Conservation (phyloP, 495 filamentous ascomycete species). For the Penicillium verhagenii region DNA sequence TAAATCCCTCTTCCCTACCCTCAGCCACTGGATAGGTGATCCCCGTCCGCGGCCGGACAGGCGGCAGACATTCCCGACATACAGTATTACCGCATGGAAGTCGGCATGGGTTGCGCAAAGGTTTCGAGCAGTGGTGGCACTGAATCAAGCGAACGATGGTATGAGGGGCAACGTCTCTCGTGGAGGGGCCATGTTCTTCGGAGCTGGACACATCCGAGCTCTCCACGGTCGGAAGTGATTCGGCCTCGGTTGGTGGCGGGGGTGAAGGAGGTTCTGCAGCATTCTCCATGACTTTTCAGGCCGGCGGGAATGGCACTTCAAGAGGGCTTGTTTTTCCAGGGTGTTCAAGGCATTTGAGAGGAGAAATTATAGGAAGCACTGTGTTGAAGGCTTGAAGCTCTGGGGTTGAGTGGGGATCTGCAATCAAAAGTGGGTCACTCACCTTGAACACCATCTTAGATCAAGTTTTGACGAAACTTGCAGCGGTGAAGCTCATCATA, state of each 20-base stretch:
- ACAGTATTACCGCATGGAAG: conserved; percentile 81
- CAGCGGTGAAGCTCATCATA: background rate
- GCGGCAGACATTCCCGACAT: conserved; percentile 73
- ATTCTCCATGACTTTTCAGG: conserved; percentile 34
- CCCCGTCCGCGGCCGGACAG: conserved; percentile 56
- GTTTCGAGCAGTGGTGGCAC: conserved; percentile 70
- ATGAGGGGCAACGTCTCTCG: conserved; percentile 42
- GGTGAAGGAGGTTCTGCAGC: conserved; percentile 9
- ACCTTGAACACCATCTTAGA: conserved; percentile 17
- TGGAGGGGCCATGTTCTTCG: conserved; percentile 42
- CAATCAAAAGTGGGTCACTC: conserved; percentile 26
- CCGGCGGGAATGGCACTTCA: background rate
- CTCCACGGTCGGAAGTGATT: conserved; percentile 6
- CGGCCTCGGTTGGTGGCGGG: conserved; percentile 6
- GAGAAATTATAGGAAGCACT: conserved; percentile 2
- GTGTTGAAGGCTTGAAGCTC: conserved; percentile 10
- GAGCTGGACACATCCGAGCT: conserved; percentile 14
- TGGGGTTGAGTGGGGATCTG: conserved; percentile 14
- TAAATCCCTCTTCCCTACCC: conserved; percentile 63
- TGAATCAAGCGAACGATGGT: conserved; percentile 68
- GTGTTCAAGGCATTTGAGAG: conserved; percentile 7
- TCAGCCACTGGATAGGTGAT: conserved; percentile 72
- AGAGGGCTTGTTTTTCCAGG: background rate
- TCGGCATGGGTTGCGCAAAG: conserved; percentile 65
- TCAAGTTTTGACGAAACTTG: background rate